Conservation (phyloP, 306 rosid genomes). For the Quercus ilex region DNA sequence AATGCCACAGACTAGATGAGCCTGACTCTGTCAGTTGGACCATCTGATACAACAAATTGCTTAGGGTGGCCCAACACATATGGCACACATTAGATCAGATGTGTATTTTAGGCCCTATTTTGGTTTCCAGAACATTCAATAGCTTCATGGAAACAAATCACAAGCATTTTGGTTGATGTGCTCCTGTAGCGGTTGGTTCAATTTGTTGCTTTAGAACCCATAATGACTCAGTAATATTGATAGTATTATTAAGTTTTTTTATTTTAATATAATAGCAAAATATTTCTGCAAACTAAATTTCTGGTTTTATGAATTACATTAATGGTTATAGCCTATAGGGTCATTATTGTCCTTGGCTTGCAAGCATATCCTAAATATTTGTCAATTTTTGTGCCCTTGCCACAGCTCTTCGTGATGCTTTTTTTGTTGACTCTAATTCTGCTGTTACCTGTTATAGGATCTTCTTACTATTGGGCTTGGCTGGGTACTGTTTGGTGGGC, state of each 20-base stretch:
- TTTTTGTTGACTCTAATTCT: neutral
- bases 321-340: neutral
- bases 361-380: neutral
- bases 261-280: neutral
- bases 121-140: neutral
- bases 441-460: slow-evolving; percentile 30
- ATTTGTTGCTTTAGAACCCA: slow-evolving; percentile 21
- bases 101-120: neutral
- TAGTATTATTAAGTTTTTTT: neutral
- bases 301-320: neutral
- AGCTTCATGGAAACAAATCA: neutral
- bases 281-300: neutral
- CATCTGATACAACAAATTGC: neutral
- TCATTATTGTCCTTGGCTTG: neutral
- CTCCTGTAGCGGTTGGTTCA: neutral
- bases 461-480: slow-evolving; percentile 53
- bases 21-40: neutral
- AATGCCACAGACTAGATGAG: neutral
- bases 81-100: neutral
- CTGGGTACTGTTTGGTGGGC: slow-evolving; percentile 60
- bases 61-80: neutral
- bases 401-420: neutral
- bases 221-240: neutral
- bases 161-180: neutral
- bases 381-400: neutral